Base-by-base conservation (phyloP, 345 rosid genomes). In the Eucalyptus guilfoylei region DNA sequence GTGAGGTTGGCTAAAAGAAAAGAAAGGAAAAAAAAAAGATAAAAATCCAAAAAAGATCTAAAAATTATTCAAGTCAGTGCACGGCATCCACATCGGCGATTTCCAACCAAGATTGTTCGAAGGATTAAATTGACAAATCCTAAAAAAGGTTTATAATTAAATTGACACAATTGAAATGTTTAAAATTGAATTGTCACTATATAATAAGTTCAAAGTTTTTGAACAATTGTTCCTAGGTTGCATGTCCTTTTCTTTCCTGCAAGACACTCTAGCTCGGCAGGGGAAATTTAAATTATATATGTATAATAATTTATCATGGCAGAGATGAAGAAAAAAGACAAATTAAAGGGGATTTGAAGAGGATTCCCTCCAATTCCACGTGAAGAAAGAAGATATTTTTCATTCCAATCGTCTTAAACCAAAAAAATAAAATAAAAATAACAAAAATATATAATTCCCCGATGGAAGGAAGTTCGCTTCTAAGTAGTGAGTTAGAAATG, bases 1-100 rank as follows among this genome's bases (percentile, higher is more conserved):
- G 26, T 0, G 1, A 6, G 5, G 67, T 10, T 26, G n/a, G n/a
- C 7, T 52, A 52, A 52, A 37, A 6, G 8, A 4, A 10, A 37
- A 55, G 24, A 24, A 55, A 55, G 11, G 28, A 55, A 10, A 55
- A 10, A 24, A 54, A 50, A 10, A 55, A 32, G n/a, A n/a, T 8
- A 15, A 32, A 69, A 69, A 32, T 69, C 23, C 8, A 32, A 5
- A 9, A 16, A 32, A 16, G 2, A 15, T 32, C 10, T 19, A 62
- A 14, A 28, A 62, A 30, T 64, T 67, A 52, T 52, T 52, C 26
- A 52, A 52, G 58, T 52, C 58, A 8, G 0, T 52, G 58, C 26
- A 52, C 10, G 5, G 4, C 5, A 8, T 52, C 58, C 58, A 52
- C 26, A 52, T 52, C 0, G 15, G 2, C 0, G 24, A 69, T 69